phyloP scores from a whole-genome alignment of 2,329 filamentous ascomycete genomes.

The Calonectria crousiana region DNA sequence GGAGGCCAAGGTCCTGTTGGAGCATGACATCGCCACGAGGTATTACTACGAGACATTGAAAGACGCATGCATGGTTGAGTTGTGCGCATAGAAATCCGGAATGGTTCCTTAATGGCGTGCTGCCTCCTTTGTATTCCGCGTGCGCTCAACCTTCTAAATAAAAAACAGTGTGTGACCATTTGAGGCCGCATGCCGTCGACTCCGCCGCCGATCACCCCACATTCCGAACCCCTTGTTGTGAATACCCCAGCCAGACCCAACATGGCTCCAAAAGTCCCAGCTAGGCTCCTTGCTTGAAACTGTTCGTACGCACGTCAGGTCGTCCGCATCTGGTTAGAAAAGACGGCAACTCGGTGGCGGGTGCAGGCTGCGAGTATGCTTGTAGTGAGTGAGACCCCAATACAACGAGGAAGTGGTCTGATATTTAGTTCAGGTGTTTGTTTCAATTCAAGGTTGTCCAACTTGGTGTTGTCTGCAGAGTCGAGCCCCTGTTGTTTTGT shows the following conservation, averaged over 20 bases:
- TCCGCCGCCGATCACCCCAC: background rate
- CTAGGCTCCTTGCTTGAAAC: background rate
- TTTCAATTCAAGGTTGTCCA: background rate
- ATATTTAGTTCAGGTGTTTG: background rate
- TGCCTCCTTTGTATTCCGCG: background rate
- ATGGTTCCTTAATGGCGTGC: background rate
- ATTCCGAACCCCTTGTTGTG: background rate
- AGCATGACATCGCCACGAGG: conserved; percentile 57
- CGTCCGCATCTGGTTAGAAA: background rate
- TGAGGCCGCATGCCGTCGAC: background rate
- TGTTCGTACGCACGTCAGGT: background rate
- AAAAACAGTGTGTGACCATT: background rate
- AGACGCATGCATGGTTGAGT: background rate
- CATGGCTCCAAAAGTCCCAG: background rate
- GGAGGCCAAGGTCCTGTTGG: conserved; percentile 55
- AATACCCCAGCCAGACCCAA: background rate
- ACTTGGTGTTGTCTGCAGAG: background rate
- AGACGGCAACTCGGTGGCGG: background rate
- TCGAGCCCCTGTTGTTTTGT: background rate
- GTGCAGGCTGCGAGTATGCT: background rate
- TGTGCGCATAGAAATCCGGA: background rate
- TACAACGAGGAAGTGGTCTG: background rate
- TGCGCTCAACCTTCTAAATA: background rate
- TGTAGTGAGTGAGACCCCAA: background rate
- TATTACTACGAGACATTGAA: conserved; percentile 51